Evolutionary conservation across 768 basidiomycete species (phyloP).

Genomic region (Lentinula sp.): DNA sequence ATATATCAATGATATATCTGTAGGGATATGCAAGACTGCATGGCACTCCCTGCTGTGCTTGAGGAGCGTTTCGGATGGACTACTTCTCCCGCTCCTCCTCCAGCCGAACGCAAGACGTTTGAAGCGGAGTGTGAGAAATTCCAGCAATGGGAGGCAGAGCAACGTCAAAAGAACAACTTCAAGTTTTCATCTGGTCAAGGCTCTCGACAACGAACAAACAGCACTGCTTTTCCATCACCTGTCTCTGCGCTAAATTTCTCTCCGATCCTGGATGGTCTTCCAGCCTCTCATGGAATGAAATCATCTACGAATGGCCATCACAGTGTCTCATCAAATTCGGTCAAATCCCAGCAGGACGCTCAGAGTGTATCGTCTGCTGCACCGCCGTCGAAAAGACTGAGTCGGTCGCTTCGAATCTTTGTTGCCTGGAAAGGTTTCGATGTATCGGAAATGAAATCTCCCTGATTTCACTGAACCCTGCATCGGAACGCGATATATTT

Average conservation of each 20-base stretch:
- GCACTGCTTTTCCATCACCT: background rate
- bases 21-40: constrained; percentile 65
- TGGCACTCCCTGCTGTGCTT: constrained; percentile 37
- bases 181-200: background rate
- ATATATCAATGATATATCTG: constrained; percentile 4
- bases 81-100: constrained; percentile 29
- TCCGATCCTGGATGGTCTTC: background rate
- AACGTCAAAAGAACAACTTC: constrained; percentile 14
- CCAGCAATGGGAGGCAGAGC: constrained; percentile 39
- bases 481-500: background rate
- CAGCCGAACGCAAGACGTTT: constrained; percentile 49
- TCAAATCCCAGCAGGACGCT: background rate
- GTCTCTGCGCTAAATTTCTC: background rate
- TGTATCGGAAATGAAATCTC: background rate
- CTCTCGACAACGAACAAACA: background rate
- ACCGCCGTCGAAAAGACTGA: constrained; percentile 32
- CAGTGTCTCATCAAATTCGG: background rate
- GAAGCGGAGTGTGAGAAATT: constrained; percentile 53
- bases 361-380: background rate
- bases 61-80: constrained; percentile 47
- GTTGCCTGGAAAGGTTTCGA: constrained; percentile 49
- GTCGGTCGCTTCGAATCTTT: constrained; percentile 47
- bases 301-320: background rate
- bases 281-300: background rate
- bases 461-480: background rate